Percentiles rank a stretch among this genome's conserved stretches.
Evolutionary conservation across 306 rosid genomes (phyloP).

Genomic region (Fragaria ananassa): DNA sequence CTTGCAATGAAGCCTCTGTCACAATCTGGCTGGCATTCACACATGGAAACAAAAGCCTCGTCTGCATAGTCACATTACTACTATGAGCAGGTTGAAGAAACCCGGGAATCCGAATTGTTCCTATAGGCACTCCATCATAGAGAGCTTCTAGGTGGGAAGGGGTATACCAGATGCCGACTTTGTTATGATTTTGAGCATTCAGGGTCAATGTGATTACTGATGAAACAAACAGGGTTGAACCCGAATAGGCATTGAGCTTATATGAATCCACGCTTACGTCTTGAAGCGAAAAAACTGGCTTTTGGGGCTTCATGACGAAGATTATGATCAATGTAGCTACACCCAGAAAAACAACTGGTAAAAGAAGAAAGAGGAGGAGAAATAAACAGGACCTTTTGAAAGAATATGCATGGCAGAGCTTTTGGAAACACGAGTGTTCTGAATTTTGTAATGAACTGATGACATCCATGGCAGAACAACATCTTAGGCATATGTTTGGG

Average conservation of each 20-base stretch:
- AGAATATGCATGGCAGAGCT: constrained; percentile 22
- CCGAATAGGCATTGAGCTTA: constrained; percentile 24
- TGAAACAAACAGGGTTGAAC: constrained; percentile 31
- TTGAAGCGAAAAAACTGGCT: constrained; percentile 32
- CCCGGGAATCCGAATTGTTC: constrained; percentile 40
- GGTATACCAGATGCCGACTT: constrained; percentile 41
- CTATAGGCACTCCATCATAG: constrained; percentile 31
- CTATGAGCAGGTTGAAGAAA: constrained; percentile 53
- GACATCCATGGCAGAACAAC: constrained; percentile 32
- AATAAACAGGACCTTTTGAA: constrained; percentile 36
- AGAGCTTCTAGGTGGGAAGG: constrained; percentile 33
- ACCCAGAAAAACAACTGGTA: constrained; percentile 26
- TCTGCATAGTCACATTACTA: constrained; percentile 29
- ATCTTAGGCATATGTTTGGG: constrained; percentile 15
- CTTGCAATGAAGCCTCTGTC: constrained; percentile 25
- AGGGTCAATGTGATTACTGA: constrained; percentile 39
- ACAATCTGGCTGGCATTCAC: constrained; percentile 32
- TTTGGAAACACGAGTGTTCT: constrained; percentile 7
- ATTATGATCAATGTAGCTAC: constrained; percentile 26
- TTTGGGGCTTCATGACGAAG: constrained; percentile 35
- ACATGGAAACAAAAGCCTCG: constrained; percentile 32
- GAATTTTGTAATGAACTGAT: constrained; percentile 14
- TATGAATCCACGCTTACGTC: constrained; percentile 24
- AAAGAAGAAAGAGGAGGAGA: constrained; percentile 29
- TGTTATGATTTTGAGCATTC: constrained; percentile 41